Conservation (phyloP, 163 green algal genomes). For the Scenedesmus sp. region DNA sequence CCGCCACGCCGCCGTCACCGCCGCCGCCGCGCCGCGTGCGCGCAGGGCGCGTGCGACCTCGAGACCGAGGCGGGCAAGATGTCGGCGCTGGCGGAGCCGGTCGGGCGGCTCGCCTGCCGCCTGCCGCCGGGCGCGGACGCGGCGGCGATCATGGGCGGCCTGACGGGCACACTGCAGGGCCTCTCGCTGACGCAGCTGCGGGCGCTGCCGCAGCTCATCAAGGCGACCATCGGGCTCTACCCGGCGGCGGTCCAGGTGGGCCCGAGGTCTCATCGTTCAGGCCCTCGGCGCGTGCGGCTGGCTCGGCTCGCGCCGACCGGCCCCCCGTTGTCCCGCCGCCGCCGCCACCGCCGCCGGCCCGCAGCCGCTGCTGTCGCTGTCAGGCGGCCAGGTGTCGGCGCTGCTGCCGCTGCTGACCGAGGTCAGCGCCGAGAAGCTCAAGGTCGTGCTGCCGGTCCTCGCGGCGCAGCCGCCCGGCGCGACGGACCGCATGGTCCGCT, state of each 20-base stretch:
- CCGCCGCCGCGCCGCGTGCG: no score
- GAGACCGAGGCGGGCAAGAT: no score
- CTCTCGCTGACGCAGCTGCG: neutral
- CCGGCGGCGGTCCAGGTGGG: conserved; percentile 6
- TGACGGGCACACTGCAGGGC: conserved; percentile 6
- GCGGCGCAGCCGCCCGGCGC: neutral
- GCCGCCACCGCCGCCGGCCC: neutral
- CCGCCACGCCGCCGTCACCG: no score
- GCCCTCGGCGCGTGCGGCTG: no score
- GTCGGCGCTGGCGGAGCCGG: neutral
- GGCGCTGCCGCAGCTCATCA: conserved; percentile 15
- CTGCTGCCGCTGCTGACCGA: neutral
- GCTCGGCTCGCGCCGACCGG: no score
- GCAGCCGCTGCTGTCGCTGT: neutral
- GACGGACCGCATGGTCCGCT: conserved; percentile 9
- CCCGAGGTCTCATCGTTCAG: no score
- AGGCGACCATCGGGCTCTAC: conserved; percentile 2
- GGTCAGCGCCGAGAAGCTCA: conserved; percentile 2
- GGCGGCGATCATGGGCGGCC: neutral
- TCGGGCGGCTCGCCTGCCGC: conserved; percentile 22
- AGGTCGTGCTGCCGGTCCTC: conserved; percentile 21
- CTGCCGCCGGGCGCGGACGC: neutral
- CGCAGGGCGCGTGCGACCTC: no score
- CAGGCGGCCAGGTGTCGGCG: neutral
- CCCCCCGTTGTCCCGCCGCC: no score